Conservation (phyloP, 2,329 filamentous ascomycete genomes). For the Aspergillus ruber region DNA sequence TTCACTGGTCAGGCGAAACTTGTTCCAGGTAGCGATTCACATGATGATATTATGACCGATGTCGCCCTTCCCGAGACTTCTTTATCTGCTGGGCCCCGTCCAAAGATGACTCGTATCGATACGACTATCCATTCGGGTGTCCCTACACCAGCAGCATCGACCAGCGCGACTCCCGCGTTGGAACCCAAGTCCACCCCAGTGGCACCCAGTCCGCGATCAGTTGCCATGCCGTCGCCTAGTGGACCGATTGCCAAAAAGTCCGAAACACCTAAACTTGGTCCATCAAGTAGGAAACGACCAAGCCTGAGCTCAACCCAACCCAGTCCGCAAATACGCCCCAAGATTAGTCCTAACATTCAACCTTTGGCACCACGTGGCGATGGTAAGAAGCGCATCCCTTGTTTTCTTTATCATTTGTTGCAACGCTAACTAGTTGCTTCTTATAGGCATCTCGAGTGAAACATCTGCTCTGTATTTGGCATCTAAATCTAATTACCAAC, state of each 20-base stretch:
- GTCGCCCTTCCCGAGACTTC: conserved; percentile 69
- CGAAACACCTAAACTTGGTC: conserved; percentile 43
- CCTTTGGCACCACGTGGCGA: conserved; percentile 67
- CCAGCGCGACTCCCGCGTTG: conserved; percentile 53
- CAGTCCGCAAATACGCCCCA: conserved; percentile 79
- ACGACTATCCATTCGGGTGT: conserved; percentile 34
- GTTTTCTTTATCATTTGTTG: neutral
- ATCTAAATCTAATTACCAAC: conserved; percentile 96
- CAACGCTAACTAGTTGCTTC: conserved; percentile 5
- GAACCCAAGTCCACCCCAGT: conserved; percentile 30
- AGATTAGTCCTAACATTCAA: conserved; percentile 91
- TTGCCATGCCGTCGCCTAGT: conserved; percentile 48
- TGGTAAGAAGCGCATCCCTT: conserved; percentile 40
- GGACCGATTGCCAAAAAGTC: conserved; percentile 35
- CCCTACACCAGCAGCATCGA: conserved; percentile 55
- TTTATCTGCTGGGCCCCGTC: conserved; percentile 38
- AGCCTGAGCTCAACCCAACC: conserved; percentile 68
- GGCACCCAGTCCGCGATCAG: conserved; percentile 49
- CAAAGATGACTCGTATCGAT: conserved; percentile 46
- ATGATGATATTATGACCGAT: conserved; percentile 56
- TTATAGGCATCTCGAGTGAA: conserved; percentile 46
- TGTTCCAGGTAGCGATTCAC: conserved; percentile 35
- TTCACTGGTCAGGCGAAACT: conserved; percentile 29
- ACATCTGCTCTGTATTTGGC: conserved; percentile 70
- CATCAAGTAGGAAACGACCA: conserved; percentile 59